Base-by-base conservation (phyloP, 306 rosid genomes). In the Calophaca sinica region DNA sequence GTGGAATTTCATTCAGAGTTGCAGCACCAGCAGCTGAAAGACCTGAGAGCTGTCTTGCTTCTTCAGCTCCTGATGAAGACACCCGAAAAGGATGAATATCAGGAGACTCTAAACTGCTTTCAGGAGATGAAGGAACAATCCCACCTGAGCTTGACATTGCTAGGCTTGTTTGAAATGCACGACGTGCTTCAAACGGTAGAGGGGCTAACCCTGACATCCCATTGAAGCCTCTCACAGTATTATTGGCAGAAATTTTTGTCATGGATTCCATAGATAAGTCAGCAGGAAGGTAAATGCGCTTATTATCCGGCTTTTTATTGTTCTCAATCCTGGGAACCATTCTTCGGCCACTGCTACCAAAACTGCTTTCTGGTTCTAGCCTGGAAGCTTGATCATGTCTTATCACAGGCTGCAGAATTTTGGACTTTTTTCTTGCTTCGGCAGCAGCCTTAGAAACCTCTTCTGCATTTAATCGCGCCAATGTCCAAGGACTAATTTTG, bases 391-490 rank as follows among this genome's bases (percentile, higher is more conserved):
- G 57, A 10, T 80, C 85, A 2, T 85, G 87, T 80, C 93, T 87
- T 28, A 15, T 28, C 64, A 91, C 88, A 50, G 98, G 98, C 81
- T 84, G 94, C 80, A 94, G 84, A 80, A 94, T 88, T 86, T 89
- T 94, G 68, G 98, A 94, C 84, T 84, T 94, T 59, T 88, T 94
- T 76, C 97, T 86, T 68, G 96, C 97, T 83, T 91, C 97, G 13
- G 98, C 94, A 0, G 98, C 98, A 15, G 97, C 94, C 82, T 91
- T 91, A 6, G 98, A 87, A 72, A 88, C 88, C 75, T 94, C 94
- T 73, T 94, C 98, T 26, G 93, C 93, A 77, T 94, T 89, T 74
- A 94, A 81, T 54, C 96, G 88, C 15, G 98, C 98, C 79, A 94
- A 83, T 29, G 93, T 78, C 98, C 98, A 94, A 4, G 98, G 98